These are phyloP conservation scores for Fusarium zealandicum DNA, from an alignment of 2,329 filamentous ascomycete species.

Conservation along the genomic window DNA sequence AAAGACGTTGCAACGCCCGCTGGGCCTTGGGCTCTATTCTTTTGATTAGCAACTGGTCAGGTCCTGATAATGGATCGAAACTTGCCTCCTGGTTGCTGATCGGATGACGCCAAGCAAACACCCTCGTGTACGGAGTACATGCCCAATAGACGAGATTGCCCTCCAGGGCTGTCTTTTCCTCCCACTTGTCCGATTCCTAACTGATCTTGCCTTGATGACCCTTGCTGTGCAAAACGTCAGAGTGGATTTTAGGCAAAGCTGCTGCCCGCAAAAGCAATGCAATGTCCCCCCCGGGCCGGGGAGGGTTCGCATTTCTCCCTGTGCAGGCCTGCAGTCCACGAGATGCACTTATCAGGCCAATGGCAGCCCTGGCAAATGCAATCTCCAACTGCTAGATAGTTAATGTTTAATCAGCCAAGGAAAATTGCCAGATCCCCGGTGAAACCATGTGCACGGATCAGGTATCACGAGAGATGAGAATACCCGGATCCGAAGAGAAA, in stretches of 20 bases:
- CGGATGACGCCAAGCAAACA: constrained; percentile 19
- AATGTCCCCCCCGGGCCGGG: not conserved
- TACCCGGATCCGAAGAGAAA: constrained; percentile 5
- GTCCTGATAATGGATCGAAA: not conserved
- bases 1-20: constrained; percentile 26
- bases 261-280: not conserved
- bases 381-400: constrained; percentile 22
- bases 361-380: constrained; percentile 3
- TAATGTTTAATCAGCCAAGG: constrained; percentile 19
- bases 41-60: constrained; percentile 10
- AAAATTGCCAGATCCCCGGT: constrained; percentile 21
- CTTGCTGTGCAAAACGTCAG: constrained; percentile 18
- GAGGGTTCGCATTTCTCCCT: constrained; percentile 5
- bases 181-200: not conserved
- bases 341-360: constrained; percentile 27
- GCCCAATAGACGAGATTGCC: constrained; percentile 18
- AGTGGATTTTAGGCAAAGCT: not conserved
- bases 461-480: not conserved
- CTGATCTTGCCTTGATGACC: not conserved
- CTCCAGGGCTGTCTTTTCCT: not conserved
- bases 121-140: not conserved
- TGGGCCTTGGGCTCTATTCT: constrained; percentile 2
- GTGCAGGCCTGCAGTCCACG: constrained; percentile 1
- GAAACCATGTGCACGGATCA: constrained; percentile 14
- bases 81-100: constrained; percentile 16